Conservation (phyloP, 2,329 filamentous ascomycete genomes). For the Pseudocercospora pini-densiflorae region DNA sequence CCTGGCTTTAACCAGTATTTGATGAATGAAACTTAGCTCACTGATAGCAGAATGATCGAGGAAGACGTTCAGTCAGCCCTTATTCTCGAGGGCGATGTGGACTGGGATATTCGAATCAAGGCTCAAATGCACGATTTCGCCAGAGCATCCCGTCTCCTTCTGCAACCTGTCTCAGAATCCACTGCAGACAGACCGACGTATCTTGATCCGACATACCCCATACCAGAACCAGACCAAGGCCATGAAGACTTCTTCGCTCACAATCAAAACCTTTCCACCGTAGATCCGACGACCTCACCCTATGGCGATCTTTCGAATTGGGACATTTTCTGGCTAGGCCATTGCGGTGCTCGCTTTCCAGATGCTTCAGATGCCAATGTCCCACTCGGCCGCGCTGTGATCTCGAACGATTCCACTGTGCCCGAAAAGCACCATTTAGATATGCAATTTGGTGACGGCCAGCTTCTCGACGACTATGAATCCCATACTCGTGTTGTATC, state of each 20-base stretch:
- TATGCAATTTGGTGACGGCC: constrained; percentile 29
- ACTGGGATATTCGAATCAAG: constrained; percentile 51
- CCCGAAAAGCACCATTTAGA: constrained; percentile 28
- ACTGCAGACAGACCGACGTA: not conserved
- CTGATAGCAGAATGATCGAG: constrained; percentile 37
- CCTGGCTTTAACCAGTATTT: not conserved
- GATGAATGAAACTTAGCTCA: no score
- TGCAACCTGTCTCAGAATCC: constrained; percentile 31
- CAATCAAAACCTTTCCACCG: constrained; percentile 4
- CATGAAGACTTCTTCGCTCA: constrained; percentile 19
- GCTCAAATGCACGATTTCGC: constrained; percentile 44
- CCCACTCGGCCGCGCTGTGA: constrained; percentile 23
- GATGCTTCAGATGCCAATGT: constrained; percentile 10
- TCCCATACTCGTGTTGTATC: constrained; percentile 52
- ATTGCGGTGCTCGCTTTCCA: constrained; percentile 29
- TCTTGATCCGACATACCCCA: not conserved
- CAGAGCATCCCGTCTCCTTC: constrained; percentile 44
- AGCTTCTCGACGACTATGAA: constrained; percentile 25
- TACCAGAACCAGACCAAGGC: constrained; percentile 16
- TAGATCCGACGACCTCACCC: constrained; percentile 34
- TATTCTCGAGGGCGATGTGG: constrained; percentile 51
- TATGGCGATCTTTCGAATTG: constrained; percentile 44
- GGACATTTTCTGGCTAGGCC: constrained; percentile 44
- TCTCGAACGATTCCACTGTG: constrained; percentile 28
- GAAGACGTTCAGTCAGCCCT: constrained; percentile 45